Conservation (phyloP, 148 eudicot species). For the Diospyros lotus region DNA sequence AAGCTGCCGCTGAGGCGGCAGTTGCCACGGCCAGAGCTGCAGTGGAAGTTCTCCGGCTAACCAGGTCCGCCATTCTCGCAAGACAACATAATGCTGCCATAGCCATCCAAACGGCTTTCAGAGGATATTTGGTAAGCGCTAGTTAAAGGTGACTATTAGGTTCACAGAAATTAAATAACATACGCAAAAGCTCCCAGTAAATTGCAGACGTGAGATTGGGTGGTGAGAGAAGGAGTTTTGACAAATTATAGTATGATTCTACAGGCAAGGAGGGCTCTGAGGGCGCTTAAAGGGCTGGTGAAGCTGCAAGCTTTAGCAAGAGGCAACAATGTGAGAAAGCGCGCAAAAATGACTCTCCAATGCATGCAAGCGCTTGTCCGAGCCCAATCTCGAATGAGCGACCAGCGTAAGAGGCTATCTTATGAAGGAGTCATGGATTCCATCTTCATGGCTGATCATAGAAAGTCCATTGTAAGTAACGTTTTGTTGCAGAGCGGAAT, state of each 20-base stretch:
- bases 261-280: constrained; percentile 79
- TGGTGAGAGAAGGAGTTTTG: too few relatives aligned
- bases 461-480: constrained; percentile 26
- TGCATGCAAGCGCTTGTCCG: constrained; percentile 73
- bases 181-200: too few relatives aligned
- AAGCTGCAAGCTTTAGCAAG: constrained; percentile 82
- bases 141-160: too few relatives aligned
- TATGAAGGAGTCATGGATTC: constrained; percentile 37
- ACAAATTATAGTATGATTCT: not conserved
- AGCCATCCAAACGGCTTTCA: constrained; percentile 59
- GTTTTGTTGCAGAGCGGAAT: not conserved
- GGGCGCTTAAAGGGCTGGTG: constrained; percentile 82
- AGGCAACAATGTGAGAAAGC: constrained; percentile 77
- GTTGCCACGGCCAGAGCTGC: constrained; percentile 75
- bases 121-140: constrained; percentile 67
- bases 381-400: constrained; percentile 58
- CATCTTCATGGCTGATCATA: constrained; percentile 7
- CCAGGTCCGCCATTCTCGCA: constrained; percentile 30
- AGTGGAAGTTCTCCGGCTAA: constrained; percentile 48
- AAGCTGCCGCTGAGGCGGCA: constrained; percentile 71
- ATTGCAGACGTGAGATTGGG: too few relatives aligned
- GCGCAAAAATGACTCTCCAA: constrained; percentile 61
- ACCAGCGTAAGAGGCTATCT: constrained; percentile 65
- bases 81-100: constrained; percentile 48
- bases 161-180: too few relatives aligned